These are phyloP conservation scores for Fusarium anthophilum DNA, from an alignment of 2,329 filamentous ascomycete genomes.

Conservation along the genomic window DNA sequence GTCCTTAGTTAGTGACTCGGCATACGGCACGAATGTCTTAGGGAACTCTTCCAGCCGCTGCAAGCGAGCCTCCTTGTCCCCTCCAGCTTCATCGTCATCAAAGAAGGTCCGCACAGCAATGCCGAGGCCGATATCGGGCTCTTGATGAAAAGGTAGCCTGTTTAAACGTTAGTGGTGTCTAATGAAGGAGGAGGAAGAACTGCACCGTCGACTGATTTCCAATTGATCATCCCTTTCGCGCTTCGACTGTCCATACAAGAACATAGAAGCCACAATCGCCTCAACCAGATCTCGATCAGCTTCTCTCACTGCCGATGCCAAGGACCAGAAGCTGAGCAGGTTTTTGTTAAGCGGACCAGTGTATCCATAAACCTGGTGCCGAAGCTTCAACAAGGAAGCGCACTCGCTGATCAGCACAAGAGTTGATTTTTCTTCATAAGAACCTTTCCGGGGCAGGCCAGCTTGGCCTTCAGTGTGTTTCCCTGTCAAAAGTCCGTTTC, in stretches of 20 bases:
- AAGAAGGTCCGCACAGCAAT: conserved; percentile 84
- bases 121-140: conserved; percentile 79
- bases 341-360: conserved; percentile 94
- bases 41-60: conserved; percentile 62
- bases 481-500: conserved; percentile 79
- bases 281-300: conserved; percentile 86
- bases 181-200: not conserved
- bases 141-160: conserved; percentile 73
- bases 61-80: conserved; percentile 59
- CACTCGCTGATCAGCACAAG: conserved; percentile 87
- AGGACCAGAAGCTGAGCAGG: conserved; percentile 84
- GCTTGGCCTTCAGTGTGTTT: conserved; percentile 67
- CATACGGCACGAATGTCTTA: conserved; percentile 65
- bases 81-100: conserved; percentile 72
- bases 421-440: conserved; percentile 78
- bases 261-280: conserved; percentile 80
- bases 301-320: conserved; percentile 81
- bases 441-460: conserved; percentile 64
- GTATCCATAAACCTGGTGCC: conserved; percentile 87
- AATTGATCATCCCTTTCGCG: conserved; percentile 73
- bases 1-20: conserved; percentile 67
- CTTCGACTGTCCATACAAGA: conserved; percentile 81
- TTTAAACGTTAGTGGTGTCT: conserved; percentile 20
- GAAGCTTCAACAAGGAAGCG: conserved; percentile 82
- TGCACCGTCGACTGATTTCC: conserved; percentile 77